Evolutionary conservation across 257 asterid species (phyloP).

Genomic region (Solanum medicagineum): DNA sequence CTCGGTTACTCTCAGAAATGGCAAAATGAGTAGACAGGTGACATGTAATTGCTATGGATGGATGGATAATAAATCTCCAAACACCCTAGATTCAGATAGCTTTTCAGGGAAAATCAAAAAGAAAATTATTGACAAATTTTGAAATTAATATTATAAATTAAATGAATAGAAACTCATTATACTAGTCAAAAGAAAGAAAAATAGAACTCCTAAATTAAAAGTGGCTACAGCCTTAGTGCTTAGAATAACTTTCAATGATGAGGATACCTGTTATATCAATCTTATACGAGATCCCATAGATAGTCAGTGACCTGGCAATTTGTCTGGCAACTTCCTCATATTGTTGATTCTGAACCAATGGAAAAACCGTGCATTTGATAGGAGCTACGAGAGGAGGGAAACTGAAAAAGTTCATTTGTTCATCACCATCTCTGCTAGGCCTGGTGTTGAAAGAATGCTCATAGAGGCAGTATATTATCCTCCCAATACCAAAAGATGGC

Average conservation of each 20-base stretch:
- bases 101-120: not conserved
- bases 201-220: not conserved
- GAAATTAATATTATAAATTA: not conserved
- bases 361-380: conserved; percentile 84
- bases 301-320: conserved; percentile 52
- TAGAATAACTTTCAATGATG: not conserved
- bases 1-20: not conserved
- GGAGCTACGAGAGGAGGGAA: conserved; percentile 84
- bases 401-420: conserved; percentile 61
- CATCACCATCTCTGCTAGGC: conserved; percentile 64
- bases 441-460: conserved; percentile 77
- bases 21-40: not conserved
- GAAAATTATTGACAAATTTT: not conserved
- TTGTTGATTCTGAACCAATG: conserved; percentile 71
- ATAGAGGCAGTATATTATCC: conserved; percentile 76
- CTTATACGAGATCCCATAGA: conserved; percentile 62
- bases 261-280: conserved; percentile 72
- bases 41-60: not conserved
- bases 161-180: not conserved
- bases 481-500: conserved; percentile 88
- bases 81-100: not conserved
- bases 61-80: not conserved
- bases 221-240: not conserved
- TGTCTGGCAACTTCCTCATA: conserved; percentile 55
- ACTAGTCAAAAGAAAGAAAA: not conserved